A percentile compares a stretch with the other conserved stretches of the same genome.
phyloP scores from a whole-genome alignment of 2,329 filamentous ascomycete genomes.

The Epichloe festucae region DNA sequence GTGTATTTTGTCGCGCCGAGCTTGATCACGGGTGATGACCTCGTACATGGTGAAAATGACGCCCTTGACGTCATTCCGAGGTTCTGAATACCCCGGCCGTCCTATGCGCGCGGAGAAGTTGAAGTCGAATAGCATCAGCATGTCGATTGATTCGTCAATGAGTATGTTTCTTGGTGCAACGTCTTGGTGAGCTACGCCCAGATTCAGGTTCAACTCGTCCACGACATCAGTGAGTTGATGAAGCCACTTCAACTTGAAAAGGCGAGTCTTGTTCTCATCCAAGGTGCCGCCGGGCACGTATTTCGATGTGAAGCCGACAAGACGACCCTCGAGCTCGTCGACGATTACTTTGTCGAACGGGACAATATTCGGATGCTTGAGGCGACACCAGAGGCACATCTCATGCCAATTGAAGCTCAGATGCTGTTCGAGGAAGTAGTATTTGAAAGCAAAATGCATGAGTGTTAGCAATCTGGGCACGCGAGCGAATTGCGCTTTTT shows the following conservation, averaged over 20 bases:
- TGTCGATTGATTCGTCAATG: conserved; percentile 19
- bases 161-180: conserved; percentile 24
- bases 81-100: conserved; percentile 4
- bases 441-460: conserved; percentile 20
- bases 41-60: conserved; percentile 24
- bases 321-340: too few relatives aligned
- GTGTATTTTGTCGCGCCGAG: conserved; percentile 11
- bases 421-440: conserved; percentile 16
- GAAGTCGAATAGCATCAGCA: conserved; percentile 25
- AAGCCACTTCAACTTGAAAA: not conserved
- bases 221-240: conserved; percentile 12
- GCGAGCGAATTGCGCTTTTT: too few relatives aligned
- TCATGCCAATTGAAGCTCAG: conserved; percentile 19
- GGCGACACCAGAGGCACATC: conserved; percentile 22
- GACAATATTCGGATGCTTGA: conserved; percentile 4
- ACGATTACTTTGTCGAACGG: too few relatives aligned
- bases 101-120: conserved; percentile 14
- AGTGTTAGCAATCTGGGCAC: too few relatives aligned
- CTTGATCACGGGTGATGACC: conserved; percentile 19
- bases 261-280: not conserved
- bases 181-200: conserved; percentile 26
- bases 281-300: not conserved
- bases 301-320: not conserved
- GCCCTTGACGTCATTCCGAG: conserved; percentile 19
- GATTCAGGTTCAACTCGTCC: conserved; percentile 24